Conservation (phyloP, 2,329 filamentous ascomycete genomes). For the Colletotrichum theobromicola region DNA sequence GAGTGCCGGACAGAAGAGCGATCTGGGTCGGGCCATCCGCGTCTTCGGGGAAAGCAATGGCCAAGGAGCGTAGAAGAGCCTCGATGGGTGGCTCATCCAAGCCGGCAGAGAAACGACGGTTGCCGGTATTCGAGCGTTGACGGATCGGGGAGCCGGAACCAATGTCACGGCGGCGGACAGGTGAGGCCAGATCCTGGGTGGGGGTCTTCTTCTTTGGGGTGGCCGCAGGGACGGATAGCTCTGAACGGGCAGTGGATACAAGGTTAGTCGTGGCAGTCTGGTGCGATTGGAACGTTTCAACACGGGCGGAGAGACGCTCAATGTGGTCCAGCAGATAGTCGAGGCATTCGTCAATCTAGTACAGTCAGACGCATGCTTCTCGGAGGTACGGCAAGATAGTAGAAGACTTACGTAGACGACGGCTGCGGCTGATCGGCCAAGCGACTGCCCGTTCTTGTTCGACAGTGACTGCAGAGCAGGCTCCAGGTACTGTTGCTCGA, state of each 20-base stretch:
- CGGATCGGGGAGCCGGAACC: constrained; percentile 37
- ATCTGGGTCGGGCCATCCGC: constrained; percentile 29
- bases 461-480: constrained; percentile 58
- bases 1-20: constrained; percentile 36
- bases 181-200: constrained; percentile 35
- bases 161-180: constrained; percentile 30
- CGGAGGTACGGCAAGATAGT: too few species aligned
- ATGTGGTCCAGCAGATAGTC: constrained; percentile 55
- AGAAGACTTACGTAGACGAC: constrained; percentile 53
- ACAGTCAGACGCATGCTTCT: constrained; percentile 24
- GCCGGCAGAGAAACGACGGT: constrained; percentile 38
- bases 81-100: constrained; percentile 46
- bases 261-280: constrained; percentile 43
- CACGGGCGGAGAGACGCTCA: constrained; percentile 42
- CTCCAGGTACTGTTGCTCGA: constrained; percentile 70
- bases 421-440: constrained; percentile 51
- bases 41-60: constrained; percentile 45
- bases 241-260: constrained; percentile 46
- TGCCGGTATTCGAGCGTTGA: constrained; percentile 32
- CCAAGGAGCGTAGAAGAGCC: constrained; percentile 53
- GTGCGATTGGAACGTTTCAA: constrained; percentile 52
- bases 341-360: constrained; percentile 57
- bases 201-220: constrained; percentile 25
- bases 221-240: constrained; percentile 38
- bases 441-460: constrained; percentile 45